Evolutionary conservation across 257 asterid species (phyloP), one percentile per base, ranked within the genome.

Genomic region (Nicotiana tomentosiformis): DNA sequence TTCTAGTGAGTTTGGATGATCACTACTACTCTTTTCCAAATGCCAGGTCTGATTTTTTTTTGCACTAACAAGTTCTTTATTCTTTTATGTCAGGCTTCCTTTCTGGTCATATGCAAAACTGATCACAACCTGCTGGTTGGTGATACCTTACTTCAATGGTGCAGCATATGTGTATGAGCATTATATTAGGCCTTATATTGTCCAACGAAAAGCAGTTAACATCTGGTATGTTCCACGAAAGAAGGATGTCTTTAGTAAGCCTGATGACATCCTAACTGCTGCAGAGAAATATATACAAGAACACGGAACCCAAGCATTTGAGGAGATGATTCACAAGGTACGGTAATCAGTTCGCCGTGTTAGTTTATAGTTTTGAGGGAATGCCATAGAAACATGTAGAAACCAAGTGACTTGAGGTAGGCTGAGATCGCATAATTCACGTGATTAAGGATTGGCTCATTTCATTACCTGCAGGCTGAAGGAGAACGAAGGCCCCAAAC

Each of bases 91-190:
- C 88, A 96, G 98, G 98, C 68, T 96, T 39, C 98, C 98, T n/a
- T 87, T 96, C 88, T 96, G 99, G 99, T 90, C 98, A 17, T 96
- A 96, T 65, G 89, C 88, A 23, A 96, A 94, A 89, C 90, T 94
- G 86, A 90, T 96, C 15, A 87, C 91, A 77, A 94, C 97, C 53
- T 94, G 98, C 91, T 96, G 99, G 99, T 89, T 96, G 89, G 98
- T 96, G 82, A 93, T 96, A 66, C 99, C 99, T 1, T 91, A 94
- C 90, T 96, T 96, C 91, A 93, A 91, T 60, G 99, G 98, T 80
- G 99, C 98, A 69, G 97, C 99, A 18, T 92, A 88, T 43, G 98
- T 96, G 5, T 96, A 96, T 26, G 97, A 94, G 80, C 94, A 94
- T 67, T 94, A 80, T 49, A 95, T 96, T 11, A 90, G 99, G 89